These are phyloP conservation scores for Rhododendron griersonianum DNA, from an alignment of 148 eudicot species.

Conservation along the genomic window DNA sequence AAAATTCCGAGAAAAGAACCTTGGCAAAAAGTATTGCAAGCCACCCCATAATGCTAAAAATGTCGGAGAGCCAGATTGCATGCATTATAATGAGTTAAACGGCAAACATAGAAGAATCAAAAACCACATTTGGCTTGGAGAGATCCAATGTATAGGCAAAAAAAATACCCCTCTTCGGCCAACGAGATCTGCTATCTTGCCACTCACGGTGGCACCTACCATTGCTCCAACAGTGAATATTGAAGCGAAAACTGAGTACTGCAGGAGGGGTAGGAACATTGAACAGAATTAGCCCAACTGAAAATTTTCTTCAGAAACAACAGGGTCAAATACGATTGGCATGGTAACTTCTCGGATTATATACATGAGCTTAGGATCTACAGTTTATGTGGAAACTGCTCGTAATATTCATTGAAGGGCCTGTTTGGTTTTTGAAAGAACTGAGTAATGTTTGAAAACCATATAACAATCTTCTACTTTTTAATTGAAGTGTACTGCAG, in stretches of 20 bases:
- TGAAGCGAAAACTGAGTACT: conserved; percentile 15
- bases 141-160: conserved; percentile 17
- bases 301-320: neutral
- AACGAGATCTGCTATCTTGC: conserved; percentile 42
- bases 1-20: conserved; percentile 16
- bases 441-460: neutral
- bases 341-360: neutral
- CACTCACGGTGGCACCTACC: conserved; percentile 49
- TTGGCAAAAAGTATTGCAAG: conserved; percentile 35
- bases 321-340: neutral
- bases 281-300: neutral
- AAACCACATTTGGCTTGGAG: neutral
- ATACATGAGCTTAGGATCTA: neutral
- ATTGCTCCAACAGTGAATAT: conserved; percentile 47
- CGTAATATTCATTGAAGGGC: neutral
- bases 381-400: neutral
- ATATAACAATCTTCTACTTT: neutral
- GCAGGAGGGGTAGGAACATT: neutral
- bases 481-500: neutral
- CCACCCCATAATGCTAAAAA: conserved; percentile 43
- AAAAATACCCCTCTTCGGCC: conserved; percentile 36
- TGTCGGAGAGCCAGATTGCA: conserved; percentile 25
- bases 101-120: neutral
- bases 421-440: neutral
- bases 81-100: conserved; percentile 15